Percentiles rank a stretch among this genome's conserved stretches.
Conservation (phyloP, 1,139 yeast species). For the Taiozyma onychis region DNA sequence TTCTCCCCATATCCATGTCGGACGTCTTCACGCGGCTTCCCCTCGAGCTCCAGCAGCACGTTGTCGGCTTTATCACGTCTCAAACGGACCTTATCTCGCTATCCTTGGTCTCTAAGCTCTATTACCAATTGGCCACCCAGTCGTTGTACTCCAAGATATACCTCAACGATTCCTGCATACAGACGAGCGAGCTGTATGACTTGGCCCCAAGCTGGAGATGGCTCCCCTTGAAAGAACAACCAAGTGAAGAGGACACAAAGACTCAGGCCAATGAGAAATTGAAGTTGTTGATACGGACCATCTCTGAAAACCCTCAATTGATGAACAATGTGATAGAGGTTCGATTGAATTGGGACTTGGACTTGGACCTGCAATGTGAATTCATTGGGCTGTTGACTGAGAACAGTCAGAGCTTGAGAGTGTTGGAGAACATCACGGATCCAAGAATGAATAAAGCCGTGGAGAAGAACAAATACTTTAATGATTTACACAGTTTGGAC, state of each 20-base stretch:
- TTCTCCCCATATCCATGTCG: not conserved
- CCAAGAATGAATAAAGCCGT: constrained; percentile 31
- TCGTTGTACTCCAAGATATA: constrained; percentile 20
- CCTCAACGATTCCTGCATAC: constrained; percentile 21
- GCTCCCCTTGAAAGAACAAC: constrained; percentile 9
- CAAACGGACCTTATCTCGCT: constrained; percentile 12
- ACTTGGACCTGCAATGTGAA: constrained; percentile 25
- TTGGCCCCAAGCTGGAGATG: constrained; percentile 22
- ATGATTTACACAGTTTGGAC: constrained; percentile 30
- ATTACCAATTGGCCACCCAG: constrained; percentile 11
- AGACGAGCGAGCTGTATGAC: constrained; percentile 10
- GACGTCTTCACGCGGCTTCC: constrained; percentile 6
- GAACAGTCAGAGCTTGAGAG: constrained; percentile 25
- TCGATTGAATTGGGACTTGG: constrained; percentile 36
- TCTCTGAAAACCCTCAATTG: constrained; percentile 21
- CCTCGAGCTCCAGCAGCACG: constrained; percentile 9
- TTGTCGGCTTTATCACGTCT: constrained; percentile 5
- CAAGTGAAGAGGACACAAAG: constrained; percentile 3
- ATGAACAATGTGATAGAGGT: constrained; percentile 30
- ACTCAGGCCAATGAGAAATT: constrained; percentile 20
- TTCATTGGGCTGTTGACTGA: constrained; percentile 26
- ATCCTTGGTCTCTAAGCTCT: constrained; percentile 10
- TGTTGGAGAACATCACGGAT: constrained; percentile 34
- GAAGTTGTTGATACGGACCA: constrained; percentile 22
- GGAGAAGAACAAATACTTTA: constrained; percentile 22